A percentile compares a stretch with the other conserved stretches of the same genome.
Conservation (phyloP, 2,329 filamentous ascomycete species). For the Apiospora phragmitis region DNA sequence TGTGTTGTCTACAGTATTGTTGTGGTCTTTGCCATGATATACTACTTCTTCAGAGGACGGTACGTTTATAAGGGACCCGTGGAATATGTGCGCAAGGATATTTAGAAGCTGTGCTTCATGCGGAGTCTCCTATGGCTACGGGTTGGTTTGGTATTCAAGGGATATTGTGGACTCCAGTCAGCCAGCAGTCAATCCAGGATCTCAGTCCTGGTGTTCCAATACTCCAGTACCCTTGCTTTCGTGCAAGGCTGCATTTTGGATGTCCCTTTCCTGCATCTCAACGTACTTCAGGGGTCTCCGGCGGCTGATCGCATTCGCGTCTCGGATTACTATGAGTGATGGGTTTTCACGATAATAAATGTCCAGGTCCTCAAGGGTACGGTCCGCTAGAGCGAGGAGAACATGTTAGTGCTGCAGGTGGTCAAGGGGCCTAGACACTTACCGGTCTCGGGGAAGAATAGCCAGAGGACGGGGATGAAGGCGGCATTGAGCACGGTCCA, state of each 20-base stretch:
- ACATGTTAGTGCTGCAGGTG: slow-evolving; percentile 38
- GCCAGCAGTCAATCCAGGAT: background rate
- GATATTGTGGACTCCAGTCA: background rate
- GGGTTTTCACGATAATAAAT: background rate
- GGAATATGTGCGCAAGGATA: background rate
- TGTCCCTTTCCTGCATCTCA: slow-evolving; percentile 5
- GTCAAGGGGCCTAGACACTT: no score
- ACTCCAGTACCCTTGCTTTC: background rate
- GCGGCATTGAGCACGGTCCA: no score
- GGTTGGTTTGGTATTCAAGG: background rate
- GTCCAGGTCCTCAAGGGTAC: slow-evolving; percentile 22
- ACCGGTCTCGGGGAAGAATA: no score
- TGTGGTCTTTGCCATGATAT: background rate
- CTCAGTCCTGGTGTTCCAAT: background rate
- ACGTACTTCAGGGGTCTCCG: background rate
- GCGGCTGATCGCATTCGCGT: background rate
- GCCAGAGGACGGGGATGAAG: no score
- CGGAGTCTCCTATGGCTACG: background rate
- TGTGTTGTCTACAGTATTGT: background rate
- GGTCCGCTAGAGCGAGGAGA: slow-evolving; percentile 16
- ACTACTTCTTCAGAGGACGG: background rate
- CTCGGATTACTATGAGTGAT: background rate
- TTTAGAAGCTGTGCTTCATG: background rate
- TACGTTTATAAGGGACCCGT: background rate
- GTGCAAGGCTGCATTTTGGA: background rate